These are phyloP conservation scores for Botrytis paeoniae DNA, from an alignment of 2,329 filamentous ascomycete species.

Conservation along the genomic window DNA sequence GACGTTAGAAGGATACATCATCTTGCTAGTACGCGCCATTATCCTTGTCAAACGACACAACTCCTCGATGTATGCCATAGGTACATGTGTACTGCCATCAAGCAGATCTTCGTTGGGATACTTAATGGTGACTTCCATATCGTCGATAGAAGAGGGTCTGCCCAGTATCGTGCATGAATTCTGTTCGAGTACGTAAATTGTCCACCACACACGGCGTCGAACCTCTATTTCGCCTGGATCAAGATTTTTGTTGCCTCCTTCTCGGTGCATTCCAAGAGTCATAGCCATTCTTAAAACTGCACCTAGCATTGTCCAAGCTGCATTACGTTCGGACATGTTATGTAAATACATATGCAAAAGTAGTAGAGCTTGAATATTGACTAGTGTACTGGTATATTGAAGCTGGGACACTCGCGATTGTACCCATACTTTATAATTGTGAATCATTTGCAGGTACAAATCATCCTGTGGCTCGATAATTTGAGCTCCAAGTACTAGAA, in stretches of 20 bases:
- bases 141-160: constrained; percentile 34
- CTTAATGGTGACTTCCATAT: constrained; percentile 33
- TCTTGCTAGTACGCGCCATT: constrained; percentile 31
- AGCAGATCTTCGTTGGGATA: constrained; percentile 34
- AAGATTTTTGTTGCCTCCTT: constrained; percentile 41
- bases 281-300: constrained; percentile 44
- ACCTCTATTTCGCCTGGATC: constrained; percentile 35
- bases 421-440: constrained; percentile 37
- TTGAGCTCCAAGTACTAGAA: constrained; percentile 40
- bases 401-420: constrained; percentile 40
- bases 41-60: constrained; percentile 30
- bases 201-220: constrained; percentile 37
- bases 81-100: constrained; percentile 31
- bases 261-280: constrained; percentile 45
- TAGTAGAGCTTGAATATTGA: constrained; percentile 44
- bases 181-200: constrained; percentile 35
- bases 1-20: constrained; percentile 32
- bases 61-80: constrained; percentile 32
- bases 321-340: constrained; percentile 43
- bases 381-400: constrained; percentile 40
- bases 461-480: constrained; percentile 37
- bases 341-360: constrained; percentile 44
- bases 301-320: constrained; percentile 43
- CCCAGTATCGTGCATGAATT: constrained; percentile 36
- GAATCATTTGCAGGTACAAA: constrained; percentile 38